These are phyloP conservation scores for Beta lomatogona DNA, from an alignment of 179 eudicot species.

Conservation along the genomic window DNA sequence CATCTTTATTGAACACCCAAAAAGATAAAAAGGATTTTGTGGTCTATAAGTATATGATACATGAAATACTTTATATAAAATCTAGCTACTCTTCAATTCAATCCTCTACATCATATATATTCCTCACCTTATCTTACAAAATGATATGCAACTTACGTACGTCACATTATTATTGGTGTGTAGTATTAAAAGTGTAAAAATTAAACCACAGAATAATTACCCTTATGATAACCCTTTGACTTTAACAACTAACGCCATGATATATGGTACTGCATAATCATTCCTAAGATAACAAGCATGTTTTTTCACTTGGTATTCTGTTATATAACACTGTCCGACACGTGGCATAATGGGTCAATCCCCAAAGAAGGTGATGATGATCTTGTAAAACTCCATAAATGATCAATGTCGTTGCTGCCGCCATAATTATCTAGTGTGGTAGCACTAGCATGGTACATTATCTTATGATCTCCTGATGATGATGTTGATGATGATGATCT, in stretches of 20 bases:
- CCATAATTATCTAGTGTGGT: slow-evolving; percentile 29
- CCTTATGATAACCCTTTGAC: slow-evolving; percentile 33
- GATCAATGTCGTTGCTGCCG: slow-evolving; percentile 28
- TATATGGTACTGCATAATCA: slow-evolving; percentile 9
- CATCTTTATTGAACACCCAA: slow-evolving; percentile 16
- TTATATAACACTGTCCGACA: slow-evolving; percentile 30
- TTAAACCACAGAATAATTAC: slow-evolving; percentile 30
- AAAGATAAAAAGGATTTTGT: neutral
- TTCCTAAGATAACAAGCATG: slow-evolving; percentile 1
- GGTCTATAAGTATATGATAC: neutral
- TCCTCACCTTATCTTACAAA: slow-evolving; percentile 23
- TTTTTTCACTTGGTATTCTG: slow-evolving; percentile 9
- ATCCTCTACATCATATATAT: neutral
- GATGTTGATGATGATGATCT: slow-evolving; percentile 36
- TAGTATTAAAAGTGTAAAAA: slow-evolving; percentile 4
- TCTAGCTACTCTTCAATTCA: neutral
- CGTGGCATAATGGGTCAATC: slow-evolving; percentile 40
- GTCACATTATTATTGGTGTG: slow-evolving; percentile 34
- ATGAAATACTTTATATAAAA: neutral
- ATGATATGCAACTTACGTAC: neutral
- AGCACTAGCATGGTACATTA: slow-evolving; percentile 17
- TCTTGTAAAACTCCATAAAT: slow-evolving; percentile 43
- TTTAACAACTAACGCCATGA: slow-evolving; percentile 34
- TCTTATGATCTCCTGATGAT: slow-evolving; percentile 26
- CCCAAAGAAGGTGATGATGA: slow-evolving; percentile 24